A percentile compares a stretch with the other conserved stretches of the same genome.
These are phyloP conservation scores for Phytophthora melonis DNA, from an alignment of 352 stramenopile genomes.

Conservation along the genomic window DNA sequence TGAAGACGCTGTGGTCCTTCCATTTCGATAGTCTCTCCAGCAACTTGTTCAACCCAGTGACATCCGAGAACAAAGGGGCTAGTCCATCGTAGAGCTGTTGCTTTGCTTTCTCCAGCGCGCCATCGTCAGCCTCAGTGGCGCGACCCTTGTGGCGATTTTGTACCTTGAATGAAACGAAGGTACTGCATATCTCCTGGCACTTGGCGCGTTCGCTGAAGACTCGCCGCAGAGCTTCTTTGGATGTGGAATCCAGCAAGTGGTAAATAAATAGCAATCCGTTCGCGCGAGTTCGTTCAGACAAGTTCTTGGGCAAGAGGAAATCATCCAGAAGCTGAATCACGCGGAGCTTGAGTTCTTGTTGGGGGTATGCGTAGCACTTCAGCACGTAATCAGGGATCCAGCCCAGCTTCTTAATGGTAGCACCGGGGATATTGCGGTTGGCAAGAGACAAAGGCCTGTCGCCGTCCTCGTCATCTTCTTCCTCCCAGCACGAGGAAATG, in stretches of 20 bases:
- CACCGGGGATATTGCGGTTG: slow-evolving; percentile 43
- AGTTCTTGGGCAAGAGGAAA: slow-evolving; percentile 80
- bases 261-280: slow-evolving; percentile 82
- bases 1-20: slow-evolving; percentile 87
- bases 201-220: slow-evolving; percentile 72
- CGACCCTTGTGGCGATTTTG: slow-evolving; percentile 43
- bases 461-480: slow-evolving; percentile 28
- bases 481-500: slow-evolving; percentile 66
- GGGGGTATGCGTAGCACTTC: slow-evolving; percentile 88
- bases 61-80: slow-evolving; percentile 67
- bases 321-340: slow-evolving; percentile 88
- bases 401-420: slow-evolving; percentile 68
- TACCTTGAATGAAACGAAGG: slow-evolving; percentile 65
- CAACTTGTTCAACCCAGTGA: slow-evolving; percentile 59
- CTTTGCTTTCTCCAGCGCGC: slow-evolving; percentile 38
- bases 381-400: slow-evolving; percentile 89
- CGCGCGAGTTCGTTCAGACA: slow-evolving; percentile 57
- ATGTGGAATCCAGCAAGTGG: slow-evolving; percentile 64
- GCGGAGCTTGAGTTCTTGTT: slow-evolving; percentile 85
- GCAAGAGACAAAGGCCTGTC: slow-evolving; percentile 31
- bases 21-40: slow-evolving; percentile 71
- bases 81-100: slow-evolving; percentile 52
- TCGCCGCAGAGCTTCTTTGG: slow-evolving; percentile 77
- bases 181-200: slow-evolving; percentile 42
- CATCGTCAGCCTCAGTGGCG: slow-evolving; percentile 14